A percentile compares a stretch with the other conserved stretches of the same genome.
phyloP scores from a whole-genome alignment of 1,284 basidiomycete genomes.

The Sporisorium graminicola region DNA sequence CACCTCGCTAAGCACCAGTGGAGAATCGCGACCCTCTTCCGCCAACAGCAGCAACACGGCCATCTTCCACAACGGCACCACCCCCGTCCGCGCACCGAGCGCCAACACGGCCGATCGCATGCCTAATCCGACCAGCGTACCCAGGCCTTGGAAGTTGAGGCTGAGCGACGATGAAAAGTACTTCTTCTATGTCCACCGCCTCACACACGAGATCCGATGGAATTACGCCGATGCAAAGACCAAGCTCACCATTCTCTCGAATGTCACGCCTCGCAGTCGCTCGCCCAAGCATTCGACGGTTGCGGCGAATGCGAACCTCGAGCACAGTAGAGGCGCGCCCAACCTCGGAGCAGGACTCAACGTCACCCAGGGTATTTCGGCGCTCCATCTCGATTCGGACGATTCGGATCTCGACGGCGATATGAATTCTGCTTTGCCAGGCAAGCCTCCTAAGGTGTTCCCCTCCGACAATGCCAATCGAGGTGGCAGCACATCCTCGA shows the following conservation, averaged over 20 bases:
- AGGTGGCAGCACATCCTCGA: conserved; percentile 4
- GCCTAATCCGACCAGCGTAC: conserved; percentile 42
- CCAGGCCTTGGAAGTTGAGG: conserved; percentile 50
- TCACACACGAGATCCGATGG: conserved; percentile 49
- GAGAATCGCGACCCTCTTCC: conserved; percentile 35
- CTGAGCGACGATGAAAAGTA: conserved; percentile 52
- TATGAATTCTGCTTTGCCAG: conserved; percentile 36
- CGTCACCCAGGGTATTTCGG: conserved; percentile 18
- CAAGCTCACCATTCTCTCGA: conserved; percentile 48
- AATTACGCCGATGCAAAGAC: conserved; percentile 47
- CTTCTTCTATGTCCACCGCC: conserved; percentile 51
- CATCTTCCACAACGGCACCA: conserved; percentile 36
- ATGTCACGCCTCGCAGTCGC: conserved; percentile 33
- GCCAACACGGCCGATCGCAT: conserved; percentile 44
- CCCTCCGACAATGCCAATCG: conserved; percentile 7
- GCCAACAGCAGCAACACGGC: conserved; percentile 43
- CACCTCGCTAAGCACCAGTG: conserved; percentile 18
- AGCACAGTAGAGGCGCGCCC: conserved; percentile 11
- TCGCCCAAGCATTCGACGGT: conserved; percentile 20
- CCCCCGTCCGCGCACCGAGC: conserved; percentile 33
- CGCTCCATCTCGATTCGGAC: conserved; percentile 44
- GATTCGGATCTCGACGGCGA: conserved; percentile 49
- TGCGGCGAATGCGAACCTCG: neutral
- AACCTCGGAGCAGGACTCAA: conserved; percentile 17
- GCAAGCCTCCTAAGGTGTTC: conserved; percentile 36